Evolutionary conservation across 257 asterid genomes (phyloP).

Genomic region (Solanum appendiculatum): DNA sequence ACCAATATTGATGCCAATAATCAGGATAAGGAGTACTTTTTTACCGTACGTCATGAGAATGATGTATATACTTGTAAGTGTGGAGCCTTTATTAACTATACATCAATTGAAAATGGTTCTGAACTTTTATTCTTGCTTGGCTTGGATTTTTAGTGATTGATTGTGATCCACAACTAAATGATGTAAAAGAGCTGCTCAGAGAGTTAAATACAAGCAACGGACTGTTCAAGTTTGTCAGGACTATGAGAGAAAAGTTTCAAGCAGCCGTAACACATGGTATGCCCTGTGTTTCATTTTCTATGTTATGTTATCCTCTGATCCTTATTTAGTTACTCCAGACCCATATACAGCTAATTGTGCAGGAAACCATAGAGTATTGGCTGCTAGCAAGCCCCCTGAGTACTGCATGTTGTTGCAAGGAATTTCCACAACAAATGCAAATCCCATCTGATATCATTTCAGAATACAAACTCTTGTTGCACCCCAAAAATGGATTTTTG

Average conservation of each 20-base stretch:
- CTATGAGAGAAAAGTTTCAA: conserved; percentile 74
- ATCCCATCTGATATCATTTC: neutral
- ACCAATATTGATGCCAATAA: conserved; percentile 48
- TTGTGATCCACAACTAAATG: conserved; percentile 57
- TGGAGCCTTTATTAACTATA: neutral
- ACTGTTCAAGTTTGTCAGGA: conserved; percentile 76
- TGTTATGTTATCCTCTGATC: neutral
- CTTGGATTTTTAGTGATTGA: conserved; percentile 37
- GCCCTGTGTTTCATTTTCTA: conserved; percentile 5
- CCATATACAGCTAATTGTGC: neutral
- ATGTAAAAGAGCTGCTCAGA: conserved; percentile 41
- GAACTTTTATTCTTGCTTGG: neutral
- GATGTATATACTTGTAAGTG: conserved; percentile 69
- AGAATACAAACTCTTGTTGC: neutral
- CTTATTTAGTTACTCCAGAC: neutral
- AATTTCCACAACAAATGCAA: neutral
- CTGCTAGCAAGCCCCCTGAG: neutral
- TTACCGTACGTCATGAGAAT: conserved; percentile 60
- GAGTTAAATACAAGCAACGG: conserved; percentile 68
- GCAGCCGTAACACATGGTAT: conserved; percentile 51
- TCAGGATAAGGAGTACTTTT: conserved; percentile 61
- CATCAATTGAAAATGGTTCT: neutral
- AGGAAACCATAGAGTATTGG: neutral
- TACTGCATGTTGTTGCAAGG: neutral
- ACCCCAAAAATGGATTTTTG: neutral